Conservation (phyloP, 1,284 basidiomycete species). For the Leccinum pachyderme region DNA sequence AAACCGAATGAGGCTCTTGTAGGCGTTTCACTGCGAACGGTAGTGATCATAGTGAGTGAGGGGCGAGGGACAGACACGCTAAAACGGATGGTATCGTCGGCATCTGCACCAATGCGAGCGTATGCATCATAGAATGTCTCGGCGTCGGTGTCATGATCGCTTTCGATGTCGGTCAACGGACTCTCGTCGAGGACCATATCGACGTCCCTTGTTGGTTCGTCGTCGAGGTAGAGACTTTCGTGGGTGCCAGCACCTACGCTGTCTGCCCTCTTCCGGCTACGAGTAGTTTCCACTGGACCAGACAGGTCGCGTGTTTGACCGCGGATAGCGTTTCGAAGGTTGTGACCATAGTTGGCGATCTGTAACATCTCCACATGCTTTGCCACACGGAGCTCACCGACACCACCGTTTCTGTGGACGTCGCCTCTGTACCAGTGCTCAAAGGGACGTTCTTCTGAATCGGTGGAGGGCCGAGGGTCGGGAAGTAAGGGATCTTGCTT, state of each 20-base stretch:
- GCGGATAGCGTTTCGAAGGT: conserved; percentile 23
- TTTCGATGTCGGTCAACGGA: conserved; percentile 66
- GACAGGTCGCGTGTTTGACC: conserved; percentile 23
- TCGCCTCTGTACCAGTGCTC: conserved; percentile 85
- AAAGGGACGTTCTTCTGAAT: conserved; percentile 74
- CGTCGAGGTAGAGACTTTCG: conserved; percentile 67
- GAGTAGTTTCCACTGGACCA: conserved; percentile 26
- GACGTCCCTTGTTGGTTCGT: conserved; percentile 43
- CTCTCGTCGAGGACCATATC: conserved; percentile 65
- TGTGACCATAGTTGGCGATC: conserved; percentile 77
- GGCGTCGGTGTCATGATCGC: conserved; percentile 35
- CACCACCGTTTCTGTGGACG: conserved; percentile 74
- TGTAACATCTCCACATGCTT: conserved; percentile 75
- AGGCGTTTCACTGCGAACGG: conserved; percentile 28
- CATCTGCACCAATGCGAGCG: conserved; percentile 6
- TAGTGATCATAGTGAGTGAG: conserved; percentile 7
- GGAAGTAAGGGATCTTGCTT: conserved; percentile 19
- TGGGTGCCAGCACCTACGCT: conserved; percentile 51
- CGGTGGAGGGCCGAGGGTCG: conserved; percentile 53
- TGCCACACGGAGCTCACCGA: conserved; percentile 71
- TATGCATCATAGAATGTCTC: conserved; percentile 32
- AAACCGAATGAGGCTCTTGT: conserved; percentile 11
- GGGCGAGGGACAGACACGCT: conserved; percentile 5
- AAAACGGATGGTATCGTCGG: conserved; percentile 21
- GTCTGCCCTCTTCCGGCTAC: conserved; percentile 52